Percentiles rank a stretch among this genome's conserved stretches.
phyloP scores from a whole-genome alignment of 768 basidiomycete species.

The Rhodotorula babjevae region DNA sequence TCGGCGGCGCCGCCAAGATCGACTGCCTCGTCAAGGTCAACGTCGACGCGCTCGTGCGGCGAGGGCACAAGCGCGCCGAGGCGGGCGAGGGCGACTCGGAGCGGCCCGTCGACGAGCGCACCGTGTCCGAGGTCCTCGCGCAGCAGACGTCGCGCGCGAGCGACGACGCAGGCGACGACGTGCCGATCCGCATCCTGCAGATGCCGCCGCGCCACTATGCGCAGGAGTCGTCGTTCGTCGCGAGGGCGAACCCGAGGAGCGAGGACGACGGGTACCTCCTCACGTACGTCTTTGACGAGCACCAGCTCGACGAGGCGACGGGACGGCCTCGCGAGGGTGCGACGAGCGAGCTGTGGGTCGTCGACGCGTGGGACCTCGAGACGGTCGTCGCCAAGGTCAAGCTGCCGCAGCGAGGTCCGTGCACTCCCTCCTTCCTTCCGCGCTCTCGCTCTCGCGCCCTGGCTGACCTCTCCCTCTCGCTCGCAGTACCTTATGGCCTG shows the following conservation, averaged over 20 bases:
- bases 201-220: slow-evolving; percentile 46
- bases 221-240: slow-evolving; percentile 49
- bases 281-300: slow-evolving; percentile 50
- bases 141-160: slow-evolving; percentile 39
- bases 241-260: slow-evolving; percentile 32
- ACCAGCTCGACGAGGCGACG: slow-evolving; percentile 39
- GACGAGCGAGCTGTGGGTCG: slow-evolving; percentile 49
- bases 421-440: background rate
- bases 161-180: slow-evolving; percentile 33
- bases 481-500: slow-evolving; percentile 42
- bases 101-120: slow-evolving; percentile 44
- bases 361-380: slow-evolving; percentile 47
- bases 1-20: slow-evolving; percentile 50
- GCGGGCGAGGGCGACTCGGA: slow-evolving; percentile 30
- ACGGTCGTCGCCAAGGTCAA: slow-evolving; percentile 45
- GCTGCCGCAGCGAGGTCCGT: slow-evolving; percentile 36
- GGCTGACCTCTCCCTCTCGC: background rate
- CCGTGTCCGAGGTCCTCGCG: slow-evolving; percentile 42
- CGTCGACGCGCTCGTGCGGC: slow-evolving; percentile 42
- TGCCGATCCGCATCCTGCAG: slow-evolving; percentile 46
- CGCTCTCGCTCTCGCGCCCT: background rate
- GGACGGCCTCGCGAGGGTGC: slow-evolving; percentile 43
- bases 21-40: slow-evolving; percentile 50
- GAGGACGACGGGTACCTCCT: slow-evolving; percentile 50
- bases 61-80: slow-evolving; percentile 42